These are phyloP conservation scores for Arthroderma uncinatum DNA, from an alignment of 2,329 filamentous ascomycete genomes.

Conservation along the genomic window DNA sequence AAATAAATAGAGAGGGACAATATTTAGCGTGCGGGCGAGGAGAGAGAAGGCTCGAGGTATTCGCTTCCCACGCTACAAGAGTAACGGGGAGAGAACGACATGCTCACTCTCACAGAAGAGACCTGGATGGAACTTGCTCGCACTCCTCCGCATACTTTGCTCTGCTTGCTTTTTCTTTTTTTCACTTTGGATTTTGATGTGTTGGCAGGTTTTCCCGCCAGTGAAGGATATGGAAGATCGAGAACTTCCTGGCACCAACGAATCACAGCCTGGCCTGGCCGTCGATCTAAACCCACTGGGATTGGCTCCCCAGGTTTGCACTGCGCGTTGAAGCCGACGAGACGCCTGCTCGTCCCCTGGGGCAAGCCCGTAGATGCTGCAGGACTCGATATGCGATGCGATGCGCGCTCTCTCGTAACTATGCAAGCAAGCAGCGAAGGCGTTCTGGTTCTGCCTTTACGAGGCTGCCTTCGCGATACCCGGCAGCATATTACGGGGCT, in stretches of 20 bases:
- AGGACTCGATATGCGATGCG: not conserved
- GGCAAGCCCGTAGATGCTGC: not conserved
- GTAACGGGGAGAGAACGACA: conserved; percentile 3
- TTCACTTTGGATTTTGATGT: conserved; percentile 48
- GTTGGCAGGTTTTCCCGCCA: conserved; percentile 79
- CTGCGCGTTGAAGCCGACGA: not conserved
- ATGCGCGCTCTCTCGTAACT: not conserved
- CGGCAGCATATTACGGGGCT: not conserved
- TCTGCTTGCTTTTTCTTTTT: conserved; percentile 7
- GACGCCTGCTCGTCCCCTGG: not conserved
- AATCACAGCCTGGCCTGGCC: conserved; percentile 25
- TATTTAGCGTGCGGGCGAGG: not conserved
- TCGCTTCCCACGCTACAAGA: no score
- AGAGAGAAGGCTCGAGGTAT: not conserved
- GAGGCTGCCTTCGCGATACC: not conserved
- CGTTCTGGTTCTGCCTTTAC: not conserved
- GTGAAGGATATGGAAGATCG: no score
- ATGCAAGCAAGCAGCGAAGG: no score
- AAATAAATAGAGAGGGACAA: no score
- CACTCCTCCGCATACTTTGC: conserved; percentile 2
- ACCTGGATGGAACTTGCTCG: conserved; percentile 4
- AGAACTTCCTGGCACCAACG: no score
- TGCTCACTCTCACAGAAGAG: not conserved
- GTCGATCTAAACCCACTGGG: conserved; percentile 26
- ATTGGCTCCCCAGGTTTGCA: conserved; percentile 16